These are phyloP conservation scores for Tuber calosporum DNA, from an alignment of 495 filamentous ascomycete genomes.

Conservation along the genomic window DNA sequence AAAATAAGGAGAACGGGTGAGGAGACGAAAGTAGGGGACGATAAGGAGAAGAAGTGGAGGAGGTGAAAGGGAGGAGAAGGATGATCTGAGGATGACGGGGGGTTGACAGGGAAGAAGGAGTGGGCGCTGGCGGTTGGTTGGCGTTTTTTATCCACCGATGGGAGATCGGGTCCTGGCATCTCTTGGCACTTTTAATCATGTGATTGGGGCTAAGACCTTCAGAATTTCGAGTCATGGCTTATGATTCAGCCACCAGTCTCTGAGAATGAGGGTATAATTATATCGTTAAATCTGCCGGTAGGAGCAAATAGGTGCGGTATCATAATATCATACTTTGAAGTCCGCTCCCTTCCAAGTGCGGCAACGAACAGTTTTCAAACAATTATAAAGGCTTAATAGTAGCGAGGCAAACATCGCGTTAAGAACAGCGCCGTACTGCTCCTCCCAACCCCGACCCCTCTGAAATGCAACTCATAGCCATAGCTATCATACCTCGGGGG, in stretches of 20 bases:
- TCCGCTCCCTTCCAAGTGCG: too few relatives aligned
- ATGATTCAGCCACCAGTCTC: background rate
- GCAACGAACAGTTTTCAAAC: too few relatives aligned
- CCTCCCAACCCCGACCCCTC: background rate
- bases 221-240: background rate
- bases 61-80: constrained; percentile 2
- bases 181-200: background rate
- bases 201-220: background rate
- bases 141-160: constrained; percentile 26
- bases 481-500: background rate
- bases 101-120: constrained; percentile 29
- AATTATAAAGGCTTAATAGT: background rate
- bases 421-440: background rate
- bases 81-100: constrained; percentile 23
- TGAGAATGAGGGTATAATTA: background rate
- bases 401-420: background rate
- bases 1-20: background rate
- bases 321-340: too few relatives aligned
- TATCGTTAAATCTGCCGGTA: background rate
- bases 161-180: background rate
- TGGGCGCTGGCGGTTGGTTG: constrained; percentile 31
- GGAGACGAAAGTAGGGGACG: background rate
- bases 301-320: background rate
- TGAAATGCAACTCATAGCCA: background rate
- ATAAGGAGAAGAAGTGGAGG: background rate